Conservation (phyloP, 768 basidiomycete species). For the Lanmaoa rubissima region DNA sequence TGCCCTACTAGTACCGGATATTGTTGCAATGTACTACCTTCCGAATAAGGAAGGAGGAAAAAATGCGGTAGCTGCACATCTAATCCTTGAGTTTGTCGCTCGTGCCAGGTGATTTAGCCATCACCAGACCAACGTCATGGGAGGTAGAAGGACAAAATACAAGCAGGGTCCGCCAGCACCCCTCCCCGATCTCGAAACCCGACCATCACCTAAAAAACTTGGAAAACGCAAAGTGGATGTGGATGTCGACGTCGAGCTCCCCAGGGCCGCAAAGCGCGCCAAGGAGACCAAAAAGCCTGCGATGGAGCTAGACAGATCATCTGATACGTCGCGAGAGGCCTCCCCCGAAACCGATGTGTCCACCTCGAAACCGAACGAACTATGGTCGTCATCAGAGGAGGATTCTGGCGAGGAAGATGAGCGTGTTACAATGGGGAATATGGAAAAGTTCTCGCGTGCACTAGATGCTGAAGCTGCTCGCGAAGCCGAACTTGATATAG, state of each 20-base stretch:
- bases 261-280: constrained; percentile 37
- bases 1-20: background rate
- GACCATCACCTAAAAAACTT: constrained; percentile 50
- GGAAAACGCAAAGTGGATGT: constrained; percentile 72
- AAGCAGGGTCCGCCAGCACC: constrained; percentile 76
- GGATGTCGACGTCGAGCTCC: constrained; percentile 31
- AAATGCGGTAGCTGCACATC: background rate
- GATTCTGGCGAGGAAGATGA: constrained; percentile 50
- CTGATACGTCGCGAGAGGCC: constrained; percentile 41
- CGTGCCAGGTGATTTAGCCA: background rate
- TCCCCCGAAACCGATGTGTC: constrained; percentile 38
- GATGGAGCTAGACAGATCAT: constrained; percentile 22
- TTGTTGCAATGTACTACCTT: background rate
- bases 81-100: background rate
- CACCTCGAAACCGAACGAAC: constrained; percentile 15
- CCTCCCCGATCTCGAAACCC: constrained; percentile 38
- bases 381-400: constrained; percentile 41
- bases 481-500: constrained; percentile 67
- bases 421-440: constrained; percentile 72
- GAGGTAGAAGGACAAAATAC: constrained; percentile 81
- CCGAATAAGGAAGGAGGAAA: constrained; percentile 29
- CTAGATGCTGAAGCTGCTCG: constrained; percentile 64
- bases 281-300: constrained; percentile 28
- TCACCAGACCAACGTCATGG: constrained; percentile 48
- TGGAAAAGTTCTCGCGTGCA: constrained; percentile 78